These are phyloP conservation scores for Roridomyces roridus DNA, from an alignment of 768 basidiomycete species.

Conservation along the genomic window DNA sequence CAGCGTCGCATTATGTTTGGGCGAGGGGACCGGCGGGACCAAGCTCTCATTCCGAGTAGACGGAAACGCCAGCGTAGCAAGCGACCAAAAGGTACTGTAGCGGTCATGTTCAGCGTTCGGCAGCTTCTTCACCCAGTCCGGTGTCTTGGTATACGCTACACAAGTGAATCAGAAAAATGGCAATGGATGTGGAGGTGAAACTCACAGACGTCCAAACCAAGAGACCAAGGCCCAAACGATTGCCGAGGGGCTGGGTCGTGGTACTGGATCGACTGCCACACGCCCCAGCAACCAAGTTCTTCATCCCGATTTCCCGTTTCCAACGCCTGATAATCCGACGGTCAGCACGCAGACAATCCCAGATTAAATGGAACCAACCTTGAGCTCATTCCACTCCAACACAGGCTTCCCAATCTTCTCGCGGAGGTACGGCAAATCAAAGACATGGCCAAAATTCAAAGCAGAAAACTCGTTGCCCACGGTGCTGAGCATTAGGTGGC, in stretches of 20 bases:
- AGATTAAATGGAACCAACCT: conserved; percentile 28
- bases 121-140: conserved; percentile 27
- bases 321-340: background rate
- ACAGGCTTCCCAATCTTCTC: conserved; percentile 35
- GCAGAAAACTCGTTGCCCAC: conserved; percentile 19
- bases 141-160: conserved; percentile 8
- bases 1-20: conserved; percentile 18
- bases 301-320: conserved; percentile 14
- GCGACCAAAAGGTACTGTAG: conserved; percentile 30
- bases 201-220: conserved; percentile 22
- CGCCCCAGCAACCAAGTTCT: conserved; percentile 44
- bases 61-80: conserved; percentile 28
- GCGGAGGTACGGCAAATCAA: conserved; percentile 40
- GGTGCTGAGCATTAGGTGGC: conserved; percentile 30
- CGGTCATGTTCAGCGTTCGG: conserved; percentile 25
- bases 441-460: conserved; percentile 39
- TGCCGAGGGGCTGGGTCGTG: conserved; percentile 22
- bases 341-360: background rate
- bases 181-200: background rate
- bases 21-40: conserved; percentile 22
- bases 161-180: background rate
- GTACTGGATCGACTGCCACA: conserved; percentile 20
- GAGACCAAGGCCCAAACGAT: conserved; percentile 13
- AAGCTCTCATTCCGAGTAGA: conserved; percentile 17
- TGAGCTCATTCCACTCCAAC: conserved; percentile 46